Evolutionary conservation across 75 land plant species (phyloP).

Genomic region (Selaginella tamariscina): DNA sequence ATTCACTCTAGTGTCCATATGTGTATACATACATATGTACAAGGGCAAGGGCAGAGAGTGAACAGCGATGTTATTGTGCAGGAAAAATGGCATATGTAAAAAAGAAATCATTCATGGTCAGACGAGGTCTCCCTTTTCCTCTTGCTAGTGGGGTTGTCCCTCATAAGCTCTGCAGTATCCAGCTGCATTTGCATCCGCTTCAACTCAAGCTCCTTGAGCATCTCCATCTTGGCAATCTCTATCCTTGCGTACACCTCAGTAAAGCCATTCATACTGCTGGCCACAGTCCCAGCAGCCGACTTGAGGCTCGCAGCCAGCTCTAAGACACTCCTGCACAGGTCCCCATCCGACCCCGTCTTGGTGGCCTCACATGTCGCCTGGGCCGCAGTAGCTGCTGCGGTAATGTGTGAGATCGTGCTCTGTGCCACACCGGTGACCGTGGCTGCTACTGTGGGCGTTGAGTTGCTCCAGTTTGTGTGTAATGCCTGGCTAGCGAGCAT

Average conservation of each 20-base stretch:
- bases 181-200: neutral
- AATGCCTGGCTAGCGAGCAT: neutral
- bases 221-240: neutral
- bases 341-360: neutral
- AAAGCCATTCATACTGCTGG: neutral
- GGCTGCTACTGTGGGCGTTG: neutral
- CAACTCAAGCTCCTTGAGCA: neutral
- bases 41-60: too few relatives aligned
- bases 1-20: too few relatives aligned
- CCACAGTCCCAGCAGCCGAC: neutral
- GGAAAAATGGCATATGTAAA: too few relatives aligned
- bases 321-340: neutral
- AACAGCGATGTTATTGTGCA: too few relatives aligned
- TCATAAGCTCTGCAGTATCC: neutral
- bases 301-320: neutral
- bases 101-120: neutral
- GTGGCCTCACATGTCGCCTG: neutral
- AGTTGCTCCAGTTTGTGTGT: neutral
- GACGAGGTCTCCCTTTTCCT: neutral
- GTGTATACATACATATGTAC: too few relatives aligned
- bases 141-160: too few relatives aligned
- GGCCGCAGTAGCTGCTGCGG: neutral
- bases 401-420: too few relatives aligned
- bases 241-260: neutral
- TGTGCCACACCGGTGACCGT: too few relatives aligned